phyloP scores from a whole-genome alignment of 371 early-diverging fungal species.

The Coemansia sp. region DNA sequence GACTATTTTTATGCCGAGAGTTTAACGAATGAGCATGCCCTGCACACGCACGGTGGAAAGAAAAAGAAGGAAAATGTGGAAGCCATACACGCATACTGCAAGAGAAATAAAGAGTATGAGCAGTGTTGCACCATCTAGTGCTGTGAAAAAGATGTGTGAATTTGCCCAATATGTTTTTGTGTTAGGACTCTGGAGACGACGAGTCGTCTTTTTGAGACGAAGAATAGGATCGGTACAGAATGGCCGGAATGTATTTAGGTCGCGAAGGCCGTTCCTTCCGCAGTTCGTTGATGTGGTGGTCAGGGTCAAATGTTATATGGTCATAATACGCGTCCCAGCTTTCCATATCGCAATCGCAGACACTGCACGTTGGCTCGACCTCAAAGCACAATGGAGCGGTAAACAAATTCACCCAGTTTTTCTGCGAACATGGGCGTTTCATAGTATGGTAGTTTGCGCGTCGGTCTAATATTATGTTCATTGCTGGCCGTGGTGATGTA shows the following conservation, averaged over 20 bases:
- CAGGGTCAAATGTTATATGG: slow-evolving; percentile 37
- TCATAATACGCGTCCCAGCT: slow-evolving; percentile 42
- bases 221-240: slow-evolving; percentile 7
- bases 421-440: not conserved
- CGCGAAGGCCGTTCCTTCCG: slow-evolving; percentile 13
- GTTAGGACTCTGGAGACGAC: not conserved
- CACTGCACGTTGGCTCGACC: slow-evolving; percentile 26
- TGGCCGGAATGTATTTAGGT: slow-evolving; percentile 3
- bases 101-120: not conserved
- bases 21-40: not conserved
- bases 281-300: slow-evolving; percentile 16
- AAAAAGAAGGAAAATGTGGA: not conserved
- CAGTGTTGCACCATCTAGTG: not conserved
- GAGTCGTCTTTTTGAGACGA: not conserved
- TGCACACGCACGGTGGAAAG: not conserved
- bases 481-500: not conserved
- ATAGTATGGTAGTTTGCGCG: not conserved
- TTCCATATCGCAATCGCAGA: slow-evolving; percentile 23
- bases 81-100: not conserved
- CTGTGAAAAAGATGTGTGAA: not conserved
- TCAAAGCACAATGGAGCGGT: slow-evolving; percentile 1
- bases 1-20: not conserved
- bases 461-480: not conserved
- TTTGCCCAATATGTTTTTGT: not conserved
- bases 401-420: slow-evolving; percentile 16